Base-by-base conservation (phyloP, 176 grass and related monocot genomes). In the Carex parvula region DNA sequence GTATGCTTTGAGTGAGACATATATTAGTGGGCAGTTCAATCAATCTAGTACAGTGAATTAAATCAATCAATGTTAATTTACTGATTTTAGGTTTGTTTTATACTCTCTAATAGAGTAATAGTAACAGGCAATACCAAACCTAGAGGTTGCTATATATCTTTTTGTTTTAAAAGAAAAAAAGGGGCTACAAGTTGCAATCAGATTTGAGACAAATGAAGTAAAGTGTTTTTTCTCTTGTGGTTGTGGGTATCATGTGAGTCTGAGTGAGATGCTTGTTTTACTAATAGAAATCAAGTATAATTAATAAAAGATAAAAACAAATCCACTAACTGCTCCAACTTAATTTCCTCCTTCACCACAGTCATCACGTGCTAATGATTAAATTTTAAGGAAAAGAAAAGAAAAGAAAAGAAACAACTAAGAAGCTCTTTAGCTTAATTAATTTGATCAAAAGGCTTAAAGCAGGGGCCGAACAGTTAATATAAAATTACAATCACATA, bases 231-330 rank as follows among this genome's bases (percentile, higher is more conserved):
- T 26, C 21, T 60, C 26, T 81, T 65, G 80, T 82, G 60, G 80
- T 81, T 65, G 80, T 82, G 60, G 80, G 60, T 24, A 64, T 64
- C 79, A 82, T 82, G 79, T 82, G 80, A 26, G 26, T n/a, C n/a
- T 26, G 26, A 24, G 22, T 26, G 26, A 50, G 80, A 67, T 64
- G 9, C 48, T 48, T 76, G 50, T 54, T 42, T 82, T 82, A 82
- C 79, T 64, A 67, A 13, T 29, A 82, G 39, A 24, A 66, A 29
- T 24, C 6, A 50, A 82, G 63, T 24, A 52, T 15, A 66, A 82
- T 32, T 32, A 26, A 26, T 26, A 32, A 61, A 48, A 21, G 18
- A 60, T 79, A 33, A 18, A 76, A 76, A 55, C 55, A 53, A 15
- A 76, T 42, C 37, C 60, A 82, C 80, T 60, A 67, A 64, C 80